These are phyloP conservation scores for Penicillium canescens DNA, from an alignment of 495 filamentous ascomycete species.

Conservation along the genomic window DNA sequence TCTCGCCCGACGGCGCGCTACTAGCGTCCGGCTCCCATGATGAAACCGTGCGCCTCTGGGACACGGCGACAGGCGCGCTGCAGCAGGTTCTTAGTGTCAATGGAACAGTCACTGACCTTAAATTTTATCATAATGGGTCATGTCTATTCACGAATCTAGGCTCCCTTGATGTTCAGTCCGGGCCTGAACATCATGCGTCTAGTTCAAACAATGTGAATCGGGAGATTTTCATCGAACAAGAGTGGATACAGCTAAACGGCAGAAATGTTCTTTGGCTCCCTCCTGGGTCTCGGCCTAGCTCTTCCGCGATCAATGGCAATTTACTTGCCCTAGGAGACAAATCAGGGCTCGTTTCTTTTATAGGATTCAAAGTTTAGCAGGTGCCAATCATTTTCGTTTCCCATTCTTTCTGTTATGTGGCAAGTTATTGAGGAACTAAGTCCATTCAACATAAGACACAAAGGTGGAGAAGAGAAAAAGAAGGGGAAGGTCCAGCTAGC, in stretches of 20 bases:
- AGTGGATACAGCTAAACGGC: slow-evolving; percentile 25
- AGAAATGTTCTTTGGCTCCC: slow-evolving; percentile 31
- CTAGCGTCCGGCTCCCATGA: slow-evolving; percentile 19
- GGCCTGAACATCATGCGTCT: neutral
- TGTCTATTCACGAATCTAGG: slow-evolving; percentile 11
- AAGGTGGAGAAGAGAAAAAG: too few relatives aligned
- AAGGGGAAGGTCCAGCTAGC: too few relatives aligned
- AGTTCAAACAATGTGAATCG: neutral
- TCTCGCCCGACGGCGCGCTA: slow-evolving; percentile 24
- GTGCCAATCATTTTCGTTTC: slow-evolving; percentile 1
- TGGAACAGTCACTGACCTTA: neutral
- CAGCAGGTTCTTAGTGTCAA: neutral
- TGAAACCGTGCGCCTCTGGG: slow-evolving; percentile 13
- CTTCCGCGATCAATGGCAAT: slow-evolving; percentile 13
- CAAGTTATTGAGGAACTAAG: too few relatives aligned
- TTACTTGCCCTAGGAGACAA: too few relatives aligned
- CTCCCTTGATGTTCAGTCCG: slow-evolving; percentile 7
- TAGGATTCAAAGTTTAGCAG: too few relatives aligned
- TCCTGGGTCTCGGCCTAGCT: slow-evolving; percentile 21
- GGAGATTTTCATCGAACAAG: slow-evolving; percentile 6
- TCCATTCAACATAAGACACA: too few relatives aligned
- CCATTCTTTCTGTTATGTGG: neutral
- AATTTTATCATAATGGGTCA: slow-evolving; percentile 15
- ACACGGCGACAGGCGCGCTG: slow-evolving; percentile 4
- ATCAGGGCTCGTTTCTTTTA: too few relatives aligned